Base-by-base conservation (phyloP, 1,284 basidiomycete species). In the Papiliotrema terrestris region DNA sequence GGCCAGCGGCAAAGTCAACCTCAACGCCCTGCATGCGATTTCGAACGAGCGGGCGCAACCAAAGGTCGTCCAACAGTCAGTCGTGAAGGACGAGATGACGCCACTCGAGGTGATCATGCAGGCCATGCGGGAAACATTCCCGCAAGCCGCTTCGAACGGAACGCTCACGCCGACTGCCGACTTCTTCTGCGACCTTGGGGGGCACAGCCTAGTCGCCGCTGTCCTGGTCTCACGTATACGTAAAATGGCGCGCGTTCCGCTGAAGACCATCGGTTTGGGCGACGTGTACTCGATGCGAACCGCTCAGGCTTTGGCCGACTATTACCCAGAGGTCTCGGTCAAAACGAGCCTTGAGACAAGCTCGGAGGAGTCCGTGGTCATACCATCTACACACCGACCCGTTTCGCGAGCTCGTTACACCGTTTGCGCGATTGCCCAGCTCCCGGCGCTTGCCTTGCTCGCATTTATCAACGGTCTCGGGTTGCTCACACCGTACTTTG, bases 131-230 rank as follows among this genome's bases (percentile, higher is more conserved):
- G 37, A 23, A 9, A 32, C 37, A 14, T 51, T 51, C 29, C 49
- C 49, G 8, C 49, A 51, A 32, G 39, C 38, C 8, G 25, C 39
- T 5, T 19, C 17, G 8, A 22, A 22, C 15, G 44, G 44, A 19
- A 25, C 15, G 15, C 38, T 39, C 26, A 26, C 23, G 23, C 23
- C 49, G 19, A 15, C 25, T 25, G 13, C 49, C 15, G 49, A 51
- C 39, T 51, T 51, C 25, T 51, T 51, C 49, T 23, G 25, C 26
- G 49, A 51, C 35, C 38, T 51, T 11, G 49, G 49, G 11, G 49
- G 49, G n/a, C 49, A 51, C 41, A 51, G 49, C 43, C 39, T 51
- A 4, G 42, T 39, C 17, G 49, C 49, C 19, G 49, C 49, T 2
- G 26, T 51, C 20, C 39, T 51, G 9, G 49, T 51, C 32, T 41